A percentile compares a stretch with the other conserved stretches of the same genome.
Evolutionary conservation across 495 filamentous ascomycete genomes (phyloP).

Genomic region (Lophiotrema nucula): DNA sequence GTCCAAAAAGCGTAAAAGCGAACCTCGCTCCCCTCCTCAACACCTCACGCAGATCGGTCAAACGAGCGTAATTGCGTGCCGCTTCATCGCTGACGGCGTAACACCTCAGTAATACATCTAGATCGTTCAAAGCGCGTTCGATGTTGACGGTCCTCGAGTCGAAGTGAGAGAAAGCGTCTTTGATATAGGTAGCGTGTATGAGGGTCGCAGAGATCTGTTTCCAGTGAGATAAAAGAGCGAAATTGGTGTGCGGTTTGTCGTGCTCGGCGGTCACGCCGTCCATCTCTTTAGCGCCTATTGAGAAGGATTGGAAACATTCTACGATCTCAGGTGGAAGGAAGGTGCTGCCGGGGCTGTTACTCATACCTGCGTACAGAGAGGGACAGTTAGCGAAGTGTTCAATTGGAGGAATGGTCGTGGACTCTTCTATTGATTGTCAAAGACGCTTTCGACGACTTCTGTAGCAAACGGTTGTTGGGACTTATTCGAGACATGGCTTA

Average conservation of each 20-base stretch:
- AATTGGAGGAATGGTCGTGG: no score
- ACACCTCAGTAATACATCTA: neutral
- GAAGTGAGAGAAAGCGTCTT: constrained; percentile 19
- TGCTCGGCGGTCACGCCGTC: neutral
- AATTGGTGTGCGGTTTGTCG: constrained; percentile 6
- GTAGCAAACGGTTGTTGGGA: no score
- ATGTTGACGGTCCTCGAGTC: constrained; percentile 17
- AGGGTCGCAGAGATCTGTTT: constrained; percentile 17
- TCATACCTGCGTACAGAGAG: no score
- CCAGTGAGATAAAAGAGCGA: constrained; percentile 15
- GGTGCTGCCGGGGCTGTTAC: constrained; percentile 14
- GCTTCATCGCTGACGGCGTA: neutral
- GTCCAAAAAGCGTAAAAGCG: constrained; percentile 12
- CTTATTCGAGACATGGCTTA: no score
- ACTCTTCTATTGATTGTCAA: no score
- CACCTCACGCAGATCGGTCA: constrained; percentile 3
- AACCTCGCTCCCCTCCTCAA: constrained; percentile 12
- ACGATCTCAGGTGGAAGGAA: constrained; percentile 21
- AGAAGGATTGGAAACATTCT: constrained; percentile 17
- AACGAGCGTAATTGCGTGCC: neutral
- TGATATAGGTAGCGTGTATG: constrained; percentile 17
- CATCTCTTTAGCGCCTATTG: neutral
- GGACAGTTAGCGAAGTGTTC: no score
- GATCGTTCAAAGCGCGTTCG: constrained; percentile 16
- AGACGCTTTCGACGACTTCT: no score